Evolutionary conservation across 2,329 filamentous ascomycete species (phyloP).

Genomic region (Venturiaceae sp.): DNA sequence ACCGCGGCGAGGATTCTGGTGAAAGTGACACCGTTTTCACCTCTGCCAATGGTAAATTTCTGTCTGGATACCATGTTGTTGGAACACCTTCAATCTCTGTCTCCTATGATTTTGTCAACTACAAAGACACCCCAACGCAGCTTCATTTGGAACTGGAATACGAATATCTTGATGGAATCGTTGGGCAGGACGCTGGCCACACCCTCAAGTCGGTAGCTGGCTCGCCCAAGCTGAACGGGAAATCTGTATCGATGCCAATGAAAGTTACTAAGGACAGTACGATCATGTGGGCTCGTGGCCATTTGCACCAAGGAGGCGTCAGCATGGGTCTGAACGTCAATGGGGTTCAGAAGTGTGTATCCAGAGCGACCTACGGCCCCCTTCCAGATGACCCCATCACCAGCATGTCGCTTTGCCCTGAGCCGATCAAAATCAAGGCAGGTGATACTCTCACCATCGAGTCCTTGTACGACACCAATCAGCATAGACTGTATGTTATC

Average conservation of each 20-base stretch:
- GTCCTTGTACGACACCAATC: slow-evolving; percentile 3
- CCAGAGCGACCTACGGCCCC: slow-evolving; percentile 1
- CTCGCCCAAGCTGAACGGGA: background rate
- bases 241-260: background rate
- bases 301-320: slow-evolving; percentile 7
- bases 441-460: slow-evolving; percentile 1
- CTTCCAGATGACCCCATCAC: slow-evolving; percentile 6
- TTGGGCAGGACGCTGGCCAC: background rate
- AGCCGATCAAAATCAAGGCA: slow-evolving; percentile 4
- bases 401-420: slow-evolving; percentile 4
- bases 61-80: slow-evolving; percentile 2
- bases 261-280: background rate
- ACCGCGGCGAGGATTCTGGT: slow-evolving; percentile 8
- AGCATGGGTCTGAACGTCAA: slow-evolving; percentile 5
- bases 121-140: background rate
- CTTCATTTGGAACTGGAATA: slow-evolving; percentile 4
- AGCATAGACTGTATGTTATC: slow-evolving; percentile 7
- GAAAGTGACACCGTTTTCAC: slow-evolving; percentile 4
- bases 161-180: slow-evolving; percentile 5
- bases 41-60: background rate
- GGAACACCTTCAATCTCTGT: background rate
- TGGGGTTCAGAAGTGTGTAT: background rate
- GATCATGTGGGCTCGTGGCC: slow-evolving; percentile 6
- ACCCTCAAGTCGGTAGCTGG: slow-evolving; percentile 3
- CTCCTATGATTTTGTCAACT: slow-evolving; percentile 5